Evolutionary conservation across 805 yeast genomes (phyloP).

Genomic region (Metschnikowia borealis): DNA sequence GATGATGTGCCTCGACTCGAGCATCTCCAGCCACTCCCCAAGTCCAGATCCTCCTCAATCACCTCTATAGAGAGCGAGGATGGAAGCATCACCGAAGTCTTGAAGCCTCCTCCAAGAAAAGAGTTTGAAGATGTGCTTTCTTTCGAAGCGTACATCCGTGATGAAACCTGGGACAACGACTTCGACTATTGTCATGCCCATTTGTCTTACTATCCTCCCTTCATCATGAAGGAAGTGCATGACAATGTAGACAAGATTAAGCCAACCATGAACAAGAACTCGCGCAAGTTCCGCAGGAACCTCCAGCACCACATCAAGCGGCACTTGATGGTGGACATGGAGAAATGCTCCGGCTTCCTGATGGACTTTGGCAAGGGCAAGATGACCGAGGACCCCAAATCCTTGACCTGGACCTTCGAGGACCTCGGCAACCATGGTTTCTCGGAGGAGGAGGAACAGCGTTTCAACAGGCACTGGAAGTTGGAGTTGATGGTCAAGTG

Average conservation of each 20-base stretch:
- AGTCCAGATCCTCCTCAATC: slow-evolving; percentile 36
- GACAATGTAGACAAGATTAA: slow-evolving; percentile 68
- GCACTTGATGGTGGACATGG: slow-evolving; percentile 65
- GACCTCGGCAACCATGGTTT: slow-evolving; percentile 59
- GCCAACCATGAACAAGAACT: slow-evolving; percentile 67
- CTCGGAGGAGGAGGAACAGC: slow-evolving; percentile 41
- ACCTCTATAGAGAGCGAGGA: slow-evolving; percentile 35
- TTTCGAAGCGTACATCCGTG: slow-evolving; percentile 62
- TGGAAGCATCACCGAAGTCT: slow-evolving; percentile 21
- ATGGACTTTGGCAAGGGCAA: slow-evolving; percentile 47
- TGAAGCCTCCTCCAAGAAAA: slow-evolving; percentile 39
- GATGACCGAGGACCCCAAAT: slow-evolving; percentile 47
- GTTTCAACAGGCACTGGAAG: slow-evolving; percentile 55
- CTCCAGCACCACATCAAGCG: slow-evolving; percentile 71
- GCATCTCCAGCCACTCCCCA: slow-evolving; percentile 37
- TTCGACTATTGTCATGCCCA: slow-evolving; percentile 66
- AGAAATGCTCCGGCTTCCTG: slow-evolving; percentile 54
- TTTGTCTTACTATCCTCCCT: slow-evolving; percentile 68
- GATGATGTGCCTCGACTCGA: slow-evolving; percentile 36
- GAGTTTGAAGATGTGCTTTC: slow-evolving; percentile 60
- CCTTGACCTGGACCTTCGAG: slow-evolving; percentile 59
- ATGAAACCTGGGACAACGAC: slow-evolving; percentile 75
- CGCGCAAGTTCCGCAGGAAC: slow-evolving; percentile 67
- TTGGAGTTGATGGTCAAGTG: slow-evolving; percentile 62
- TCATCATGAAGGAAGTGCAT: slow-evolving; percentile 61